A percentile compares a stretch with the other conserved stretches of the same genome.
Conservation (phyloP, 169 alveolate species). For the Cryptosporidium parvum region DNA sequence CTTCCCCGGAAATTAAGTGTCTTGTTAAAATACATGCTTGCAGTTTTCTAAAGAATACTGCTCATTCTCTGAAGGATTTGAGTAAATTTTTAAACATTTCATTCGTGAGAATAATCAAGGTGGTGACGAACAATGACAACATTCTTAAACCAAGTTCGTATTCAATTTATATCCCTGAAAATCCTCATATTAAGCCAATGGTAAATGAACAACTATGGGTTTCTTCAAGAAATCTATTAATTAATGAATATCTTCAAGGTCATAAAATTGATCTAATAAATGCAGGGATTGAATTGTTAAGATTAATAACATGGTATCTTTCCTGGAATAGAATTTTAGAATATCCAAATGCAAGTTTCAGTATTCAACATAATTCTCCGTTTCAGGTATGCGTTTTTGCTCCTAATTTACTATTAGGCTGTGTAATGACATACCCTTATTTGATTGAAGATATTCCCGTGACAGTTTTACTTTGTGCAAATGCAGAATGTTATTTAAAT, state of each 20-base stretch:
- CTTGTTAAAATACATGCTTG: conserved; percentile 43
- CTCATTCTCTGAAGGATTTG: not conserved
- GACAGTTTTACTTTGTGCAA: conserved; percentile 16
- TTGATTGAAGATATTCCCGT: conserved; percentile 34
- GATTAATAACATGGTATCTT: conserved; percentile 49
- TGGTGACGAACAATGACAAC: not conserved
- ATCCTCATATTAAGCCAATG: conserved; percentile 35
- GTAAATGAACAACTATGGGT: conserved; percentile 60
- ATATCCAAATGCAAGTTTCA: not conserved
- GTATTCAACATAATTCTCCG: conserved; percentile 7
- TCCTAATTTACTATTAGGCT: conserved; percentile 32
- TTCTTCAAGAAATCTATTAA: conserved; percentile 43
- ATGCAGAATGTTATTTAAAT: not conserved
- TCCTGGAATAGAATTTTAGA: conserved; percentile 49
- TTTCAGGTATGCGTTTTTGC: conserved; percentile 36
- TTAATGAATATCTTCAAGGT: not conserved
- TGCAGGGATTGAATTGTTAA: conserved; percentile 20
- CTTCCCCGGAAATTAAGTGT: conserved; percentile 16
- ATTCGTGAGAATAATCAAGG: conserved; percentile 15
- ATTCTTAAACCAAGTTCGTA: not conserved
- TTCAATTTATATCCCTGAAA: conserved; percentile 55
- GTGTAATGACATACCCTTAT: conserved; percentile 42
- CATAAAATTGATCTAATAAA: not conserved
- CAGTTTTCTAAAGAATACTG: conserved; percentile 29
- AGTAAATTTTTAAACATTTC: conserved; percentile 10